Percentiles rank a stretch among this genome's conserved stretches.
Conservation (phyloP, 2,329 filamentous ascomycete species). For the Neonectria sp. region DNA sequence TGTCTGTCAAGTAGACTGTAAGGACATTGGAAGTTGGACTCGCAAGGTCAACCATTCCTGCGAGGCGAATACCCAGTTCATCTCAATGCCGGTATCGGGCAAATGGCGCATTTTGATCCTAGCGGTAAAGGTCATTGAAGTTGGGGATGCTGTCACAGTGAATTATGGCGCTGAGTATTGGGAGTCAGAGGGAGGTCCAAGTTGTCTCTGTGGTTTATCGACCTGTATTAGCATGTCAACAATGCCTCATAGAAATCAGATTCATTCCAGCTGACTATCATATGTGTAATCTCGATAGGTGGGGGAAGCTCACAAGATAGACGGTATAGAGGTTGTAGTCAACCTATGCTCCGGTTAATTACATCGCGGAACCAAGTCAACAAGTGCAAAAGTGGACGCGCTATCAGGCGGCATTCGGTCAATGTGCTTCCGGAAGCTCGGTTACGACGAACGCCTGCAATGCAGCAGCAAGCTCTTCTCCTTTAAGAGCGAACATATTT, state of each 20-base stretch:
- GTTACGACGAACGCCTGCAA: too few relatives aligned
- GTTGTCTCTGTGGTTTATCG: not conserved
- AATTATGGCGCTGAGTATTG: constrained; percentile 9
- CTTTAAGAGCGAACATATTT: too few relatives aligned
- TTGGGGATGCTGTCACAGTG: not conserved
- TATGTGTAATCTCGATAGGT: not conserved
- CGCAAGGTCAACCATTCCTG: constrained; percentile 29
- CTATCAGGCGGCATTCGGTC: too few relatives aligned
- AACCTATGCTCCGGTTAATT: too few relatives aligned
- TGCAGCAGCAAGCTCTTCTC: too few relatives aligned
- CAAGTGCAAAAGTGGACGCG: too few relatives aligned
- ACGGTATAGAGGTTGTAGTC: not conserved
- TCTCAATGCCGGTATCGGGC: constrained; percentile 9
- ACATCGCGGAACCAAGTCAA: too few relatives aligned
- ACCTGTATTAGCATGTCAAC: not conserved
- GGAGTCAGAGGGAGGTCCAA: not conserved
- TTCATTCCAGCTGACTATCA: not conserved
- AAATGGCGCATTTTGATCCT: constrained; percentile 20
- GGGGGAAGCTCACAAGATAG: not conserved
- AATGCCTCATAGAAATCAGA: not conserved
- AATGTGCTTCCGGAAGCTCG: too few relatives aligned
- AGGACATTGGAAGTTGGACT: constrained; percentile 16
- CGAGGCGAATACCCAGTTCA: not conserved
- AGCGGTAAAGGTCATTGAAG: constrained; percentile 2
- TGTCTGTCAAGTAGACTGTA: not conserved